Evolutionary conservation across 768 basidiomycete species (phyloP).

Genomic region (Phylloporus sp.): DNA sequence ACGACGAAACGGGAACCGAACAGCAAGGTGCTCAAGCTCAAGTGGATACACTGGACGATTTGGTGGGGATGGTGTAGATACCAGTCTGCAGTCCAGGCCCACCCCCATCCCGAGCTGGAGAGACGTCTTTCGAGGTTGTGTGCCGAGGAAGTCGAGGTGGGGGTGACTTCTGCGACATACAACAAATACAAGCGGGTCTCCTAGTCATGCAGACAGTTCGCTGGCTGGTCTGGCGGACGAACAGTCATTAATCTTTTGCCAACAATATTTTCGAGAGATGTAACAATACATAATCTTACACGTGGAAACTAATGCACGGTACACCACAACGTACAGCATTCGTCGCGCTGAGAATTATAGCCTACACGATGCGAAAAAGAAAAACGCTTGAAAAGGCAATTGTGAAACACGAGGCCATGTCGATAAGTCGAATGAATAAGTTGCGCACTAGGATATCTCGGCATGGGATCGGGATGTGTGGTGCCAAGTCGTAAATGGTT

Average conservation of each 20-base stretch:
- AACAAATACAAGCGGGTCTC: conserved; percentile 32
- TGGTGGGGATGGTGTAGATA: conserved; percentile 28
- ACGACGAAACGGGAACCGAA: conserved; percentile 19
- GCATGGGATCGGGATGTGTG: conserved; percentile 2
- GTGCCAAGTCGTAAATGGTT: not conserved
- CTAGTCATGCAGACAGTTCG: not conserved
- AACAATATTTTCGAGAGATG: not conserved
- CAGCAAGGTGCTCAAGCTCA: conserved; percentile 26
- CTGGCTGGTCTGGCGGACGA: conserved; percentile 12
- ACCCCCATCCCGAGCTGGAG: conserved; percentile 24
- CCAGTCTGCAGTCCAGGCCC: conserved; percentile 16
- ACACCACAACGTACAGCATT: conserved; percentile 9
- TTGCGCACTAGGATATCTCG: conserved; percentile 22
- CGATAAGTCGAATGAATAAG: conserved; percentile 10
- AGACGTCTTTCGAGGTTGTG: conserved; percentile 19
- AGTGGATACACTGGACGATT: conserved; percentile 31
- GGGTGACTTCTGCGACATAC: conserved; percentile 27
- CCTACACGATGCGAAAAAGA: conserved; percentile 3
- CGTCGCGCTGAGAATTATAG: not conserved
- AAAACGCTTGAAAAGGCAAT: conserved; percentile 4
- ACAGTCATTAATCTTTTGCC: not conserved
- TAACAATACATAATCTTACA: conserved; percentile 17
- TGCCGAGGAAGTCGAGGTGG: conserved; percentile 25
- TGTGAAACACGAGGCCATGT: conserved; percentile 4
- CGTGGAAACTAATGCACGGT: conserved; percentile 15